phyloP scores from a whole-genome alignment of 2,329 filamentous ascomycete genomes.

The Lachnellula willkommii region DNA sequence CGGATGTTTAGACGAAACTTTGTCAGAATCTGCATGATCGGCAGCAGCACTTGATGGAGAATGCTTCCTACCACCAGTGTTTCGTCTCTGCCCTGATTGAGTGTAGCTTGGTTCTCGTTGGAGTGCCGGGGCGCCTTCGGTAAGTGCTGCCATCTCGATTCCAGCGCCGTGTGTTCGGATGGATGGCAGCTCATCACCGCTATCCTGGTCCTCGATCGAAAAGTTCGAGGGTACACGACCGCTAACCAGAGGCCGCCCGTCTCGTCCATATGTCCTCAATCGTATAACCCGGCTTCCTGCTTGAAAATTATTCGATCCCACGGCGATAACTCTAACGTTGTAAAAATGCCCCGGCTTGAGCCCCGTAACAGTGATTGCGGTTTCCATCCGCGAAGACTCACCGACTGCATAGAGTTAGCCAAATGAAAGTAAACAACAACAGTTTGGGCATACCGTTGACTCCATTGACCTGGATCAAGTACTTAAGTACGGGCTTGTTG shows the following conservation, averaged over 20 bases:
- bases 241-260: conserved; percentile 58
- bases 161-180: conserved; percentile 44
- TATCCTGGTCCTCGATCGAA: conserved; percentile 47
- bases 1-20: conserved; percentile 46
- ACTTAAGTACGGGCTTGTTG: conserved; percentile 65
- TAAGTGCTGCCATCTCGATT: conserved; percentile 56
- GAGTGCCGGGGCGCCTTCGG: conserved; percentile 56
- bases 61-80: conserved; percentile 66
- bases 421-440: background rate
- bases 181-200: conserved; percentile 40
- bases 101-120: conserved; percentile 60
- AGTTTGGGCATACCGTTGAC: conserved; percentile 62
- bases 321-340: conserved; percentile 86
- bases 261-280: conserved; percentile 66
- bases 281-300: conserved; percentile 82
- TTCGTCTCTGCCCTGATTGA: conserved; percentile 51
- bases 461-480: conserved; percentile 89
- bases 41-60: conserved; percentile 59
- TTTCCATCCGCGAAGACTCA: conserved; percentile 74
- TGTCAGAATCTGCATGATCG: conserved; percentile 29
- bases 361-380: conserved; percentile 85
- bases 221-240: conserved; percentile 53
- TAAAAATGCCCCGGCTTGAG: conserved; percentile 85
- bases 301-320: conserved; percentile 88
- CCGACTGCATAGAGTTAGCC: conserved; percentile 56